phyloP scores from a whole-genome alignment of 2,329 filamentous ascomycete species.

The Colletotrichum liaoningense region DNA sequence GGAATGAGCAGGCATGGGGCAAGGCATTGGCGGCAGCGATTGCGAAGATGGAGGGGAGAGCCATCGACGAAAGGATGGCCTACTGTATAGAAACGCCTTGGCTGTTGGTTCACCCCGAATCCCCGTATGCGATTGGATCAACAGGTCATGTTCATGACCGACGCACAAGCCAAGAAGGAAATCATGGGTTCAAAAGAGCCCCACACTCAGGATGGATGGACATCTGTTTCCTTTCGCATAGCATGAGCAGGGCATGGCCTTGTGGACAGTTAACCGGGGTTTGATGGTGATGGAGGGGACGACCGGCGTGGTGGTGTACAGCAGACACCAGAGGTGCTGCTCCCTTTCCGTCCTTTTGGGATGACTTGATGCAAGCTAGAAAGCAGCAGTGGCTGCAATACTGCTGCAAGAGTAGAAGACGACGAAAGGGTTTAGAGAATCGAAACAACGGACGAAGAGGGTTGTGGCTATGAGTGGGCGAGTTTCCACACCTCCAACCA shows the following conservation, averaged over 20 bases:
- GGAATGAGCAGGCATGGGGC: not conserved
- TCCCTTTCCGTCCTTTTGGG: constrained; percentile 15
- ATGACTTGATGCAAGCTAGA: constrained; percentile 3
- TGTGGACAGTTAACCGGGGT: constrained; percentile 2
- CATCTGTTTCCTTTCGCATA: not conserved
- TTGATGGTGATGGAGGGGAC: not conserved
- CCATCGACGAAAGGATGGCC: constrained; percentile 3
- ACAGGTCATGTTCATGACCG: constrained; percentile 11
- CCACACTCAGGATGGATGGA: constrained; percentile 15
- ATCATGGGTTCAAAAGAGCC: constrained; percentile 34
- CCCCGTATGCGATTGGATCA: constrained; percentile 24
- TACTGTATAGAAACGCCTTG: constrained; percentile 5
- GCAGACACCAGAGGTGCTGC: constrained; percentile 1
- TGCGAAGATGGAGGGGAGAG: not conserved
- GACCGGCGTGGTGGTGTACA: constrained; percentile 1
- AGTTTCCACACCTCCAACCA: constrained; percentile 15
- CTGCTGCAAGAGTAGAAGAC: not conserved
- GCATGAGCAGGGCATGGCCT: constrained; percentile 26
- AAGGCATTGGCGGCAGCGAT: constrained; percentile 1
- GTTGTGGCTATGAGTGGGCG: not conserved
- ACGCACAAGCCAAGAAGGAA: constrained; percentile 23
- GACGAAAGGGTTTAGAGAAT: not conserved
- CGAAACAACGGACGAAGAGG: constrained; percentile 19
- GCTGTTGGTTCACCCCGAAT: constrained; percentile 12
- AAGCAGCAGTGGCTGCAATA: constrained; percentile 6